Evolutionary conservation across 768 basidiomycete genomes (phyloP).

Genomic region (Xerocomellus intermedius): DNA sequence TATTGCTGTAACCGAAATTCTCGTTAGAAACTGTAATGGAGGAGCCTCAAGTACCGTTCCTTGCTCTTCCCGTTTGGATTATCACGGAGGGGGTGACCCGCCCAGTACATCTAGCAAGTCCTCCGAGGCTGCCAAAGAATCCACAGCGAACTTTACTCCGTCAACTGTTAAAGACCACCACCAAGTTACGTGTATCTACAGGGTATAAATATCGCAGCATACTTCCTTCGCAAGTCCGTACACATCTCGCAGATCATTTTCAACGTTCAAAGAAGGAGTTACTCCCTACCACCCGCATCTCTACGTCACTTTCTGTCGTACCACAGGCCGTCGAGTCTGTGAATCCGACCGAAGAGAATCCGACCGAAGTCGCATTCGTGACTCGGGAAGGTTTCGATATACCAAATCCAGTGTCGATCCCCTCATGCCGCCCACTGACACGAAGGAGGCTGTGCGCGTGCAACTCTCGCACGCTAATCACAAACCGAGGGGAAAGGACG

Average conservation of each 20-base stretch:
- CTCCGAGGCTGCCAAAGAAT: no score
- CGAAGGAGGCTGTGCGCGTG: not conserved
- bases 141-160: no score
- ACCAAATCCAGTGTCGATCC: constrained; percentile 18
- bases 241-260: not conserved
- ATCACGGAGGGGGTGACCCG: no score
- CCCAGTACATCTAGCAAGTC: no score
- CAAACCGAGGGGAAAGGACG: constrained; percentile 18
- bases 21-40: no score
- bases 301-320: not conserved
- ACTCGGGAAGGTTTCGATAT: not conserved
- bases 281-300: constrained; percentile 4
- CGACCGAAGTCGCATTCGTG: not conserved
- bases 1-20: no score
- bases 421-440: not conserved
- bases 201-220: not conserved
- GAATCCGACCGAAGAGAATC: not conserved
- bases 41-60: no score
- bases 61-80: no score
- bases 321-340: not conserved
- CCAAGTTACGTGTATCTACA: not conserved
- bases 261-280: no score
- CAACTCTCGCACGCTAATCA: constrained; percentile 17
- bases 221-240: not conserved
- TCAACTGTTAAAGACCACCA: no score